Percentiles rank a stretch among this genome's conserved stretches.
These are phyloP conservation scores for Venturia effusa DNA, from an alignment of 2,329 filamentous ascomycete genomes.

Conservation along the genomic window DNA sequence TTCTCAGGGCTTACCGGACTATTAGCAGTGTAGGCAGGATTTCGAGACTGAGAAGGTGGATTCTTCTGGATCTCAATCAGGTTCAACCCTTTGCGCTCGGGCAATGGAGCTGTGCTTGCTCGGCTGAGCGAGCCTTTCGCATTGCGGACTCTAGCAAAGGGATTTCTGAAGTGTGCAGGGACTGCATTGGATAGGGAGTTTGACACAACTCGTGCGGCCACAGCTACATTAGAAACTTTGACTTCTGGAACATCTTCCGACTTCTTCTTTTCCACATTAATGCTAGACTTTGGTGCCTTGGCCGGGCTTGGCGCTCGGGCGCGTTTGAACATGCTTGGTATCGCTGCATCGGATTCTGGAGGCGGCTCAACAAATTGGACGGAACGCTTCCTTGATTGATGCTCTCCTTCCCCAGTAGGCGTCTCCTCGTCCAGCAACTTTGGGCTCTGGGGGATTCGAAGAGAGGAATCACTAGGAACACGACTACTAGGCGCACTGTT, in stretches of 20 bases:
- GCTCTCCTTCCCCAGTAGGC: slow-evolving; percentile 14
- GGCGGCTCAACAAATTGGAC: slow-evolving; percentile 16
- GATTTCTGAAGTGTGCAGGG: slow-evolving; percentile 9
- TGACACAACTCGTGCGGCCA: slow-evolving; percentile 16
- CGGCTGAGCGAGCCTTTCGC: slow-evolving; percentile 10
- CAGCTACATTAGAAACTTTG: slow-evolving; percentile 9
- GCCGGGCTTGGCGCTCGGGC: neutral
- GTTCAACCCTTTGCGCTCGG: slow-evolving; percentile 21
- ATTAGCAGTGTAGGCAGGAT: slow-evolving; percentile 70
- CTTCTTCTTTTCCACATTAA: slow-evolving; percentile 1
- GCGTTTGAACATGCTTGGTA: neutral
- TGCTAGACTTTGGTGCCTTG: slow-evolving; percentile 1
- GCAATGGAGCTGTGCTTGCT: slow-evolving; percentile 6
- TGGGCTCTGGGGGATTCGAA: slow-evolving; percentile 13
- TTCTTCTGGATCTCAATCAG: slow-evolving; percentile 73
- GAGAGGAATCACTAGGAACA: slow-evolving; percentile 21
- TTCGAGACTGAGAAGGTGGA: slow-evolving; percentile 69
- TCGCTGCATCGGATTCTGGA: neutral
- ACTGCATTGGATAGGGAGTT: slow-evolving; percentile 9
- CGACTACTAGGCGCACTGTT: slow-evolving; percentile 19
- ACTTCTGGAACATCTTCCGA: neutral
- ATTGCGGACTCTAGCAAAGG: slow-evolving; percentile 9
- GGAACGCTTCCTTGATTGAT: slow-evolving; percentile 30
- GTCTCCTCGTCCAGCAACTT: slow-evolving; percentile 7
- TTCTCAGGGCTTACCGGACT: slow-evolving; percentile 18